phyloP scores from a whole-genome alignment of 257 asterid species.

The Euphrasia confusa region DNA sequence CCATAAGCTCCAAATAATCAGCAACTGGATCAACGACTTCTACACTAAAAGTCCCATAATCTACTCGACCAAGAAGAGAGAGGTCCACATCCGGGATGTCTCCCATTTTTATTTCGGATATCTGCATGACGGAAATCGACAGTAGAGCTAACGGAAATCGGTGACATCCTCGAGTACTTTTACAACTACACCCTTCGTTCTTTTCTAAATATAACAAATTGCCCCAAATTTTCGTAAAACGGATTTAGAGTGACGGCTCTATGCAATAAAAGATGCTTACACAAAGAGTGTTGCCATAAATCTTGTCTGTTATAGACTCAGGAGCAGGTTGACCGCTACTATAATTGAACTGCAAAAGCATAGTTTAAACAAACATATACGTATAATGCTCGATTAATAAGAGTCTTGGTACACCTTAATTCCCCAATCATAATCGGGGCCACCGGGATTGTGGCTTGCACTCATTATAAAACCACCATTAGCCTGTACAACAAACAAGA shows the following conservation, averaged over 20 bases:
- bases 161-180: no score
- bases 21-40: conserved; percentile 93
- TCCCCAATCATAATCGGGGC: conserved; percentile 99
- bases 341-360: conserved; percentile 72
- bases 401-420: conserved; percentile 59
- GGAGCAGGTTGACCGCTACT: conserved; percentile 99
- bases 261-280: conserved; percentile 35
- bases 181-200: no score
- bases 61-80: conserved; percentile 52
- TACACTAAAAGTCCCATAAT: conserved; percentile 60
- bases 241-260: no score
- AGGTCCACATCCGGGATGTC: conserved; percentile 84
- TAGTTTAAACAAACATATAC: conserved; percentile 11
- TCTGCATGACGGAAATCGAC: conserved; percentile 39
- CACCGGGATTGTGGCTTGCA: conserved; percentile 98
- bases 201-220: no score
- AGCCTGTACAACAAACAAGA: conserved; percentile 40
- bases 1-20: conserved; percentile 94
- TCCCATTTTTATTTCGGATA: conserved; percentile 73
- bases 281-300: conserved; percentile 91
- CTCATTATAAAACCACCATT: conserved; percentile 98
- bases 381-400: neutral
- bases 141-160: no score
- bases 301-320: conserved; percentile 90
- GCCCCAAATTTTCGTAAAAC: no score